Percentiles rank a stretch among this genome's conserved stretches.
These are phyloP conservation scores for Thuja plicata DNA, from an alignment of 83 land plant species.

Conservation along the genomic window DNA sequence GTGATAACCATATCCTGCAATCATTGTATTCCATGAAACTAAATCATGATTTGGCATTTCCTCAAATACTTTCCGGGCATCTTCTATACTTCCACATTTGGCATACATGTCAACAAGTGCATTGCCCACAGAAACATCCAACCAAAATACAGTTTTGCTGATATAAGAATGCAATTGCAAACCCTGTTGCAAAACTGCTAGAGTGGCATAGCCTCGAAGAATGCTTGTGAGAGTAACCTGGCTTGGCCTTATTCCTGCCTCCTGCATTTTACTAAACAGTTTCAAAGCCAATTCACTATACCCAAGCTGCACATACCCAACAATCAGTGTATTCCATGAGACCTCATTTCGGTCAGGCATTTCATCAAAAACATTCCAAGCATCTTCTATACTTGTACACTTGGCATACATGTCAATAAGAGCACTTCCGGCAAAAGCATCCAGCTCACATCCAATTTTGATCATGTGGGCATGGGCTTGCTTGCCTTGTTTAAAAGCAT, in stretches of 20 bases:
- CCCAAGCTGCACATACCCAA: slow-evolving; percentile 40
- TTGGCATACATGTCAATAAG: slow-evolving; percentile 41
- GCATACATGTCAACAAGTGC: slow-evolving; percentile 14
- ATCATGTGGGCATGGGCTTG: background rate
- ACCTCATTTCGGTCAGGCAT: slow-evolving; percentile 37
- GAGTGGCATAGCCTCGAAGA: slow-evolving; percentile 5
- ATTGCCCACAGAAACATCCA: slow-evolving; percentile 11
- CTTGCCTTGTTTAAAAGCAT: slow-evolving; percentile 6
- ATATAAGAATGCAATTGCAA: slow-evolving; percentile 4
- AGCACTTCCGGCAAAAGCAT: slow-evolving; percentile 13
- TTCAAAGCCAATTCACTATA: slow-evolving; percentile 14
- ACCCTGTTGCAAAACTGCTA: slow-evolving; percentile 7
- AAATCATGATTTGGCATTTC: background rate
- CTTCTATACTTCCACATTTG: slow-evolving; percentile 2
- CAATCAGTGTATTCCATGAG: slow-evolving; percentile 51
- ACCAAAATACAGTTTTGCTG: slow-evolving; percentile 8
- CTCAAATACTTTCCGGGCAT: slow-evolving; percentile 1
- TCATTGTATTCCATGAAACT: slow-evolving; percentile 13
- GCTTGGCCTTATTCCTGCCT: slow-evolving; percentile 14
- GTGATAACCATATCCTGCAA: slow-evolving; percentile 9
- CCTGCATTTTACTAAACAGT: slow-evolving; percentile 33
- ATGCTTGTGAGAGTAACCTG: slow-evolving; percentile 8
- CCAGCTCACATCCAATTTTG: background rate
- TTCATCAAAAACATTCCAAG: slow-evolving; percentile 41
- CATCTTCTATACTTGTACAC: slow-evolving; percentile 21